These are phyloP conservation scores for Phytophthora colocasiae DNA, from an alignment of 352 stramenopile species.

Conservation along the genomic window DNA sequence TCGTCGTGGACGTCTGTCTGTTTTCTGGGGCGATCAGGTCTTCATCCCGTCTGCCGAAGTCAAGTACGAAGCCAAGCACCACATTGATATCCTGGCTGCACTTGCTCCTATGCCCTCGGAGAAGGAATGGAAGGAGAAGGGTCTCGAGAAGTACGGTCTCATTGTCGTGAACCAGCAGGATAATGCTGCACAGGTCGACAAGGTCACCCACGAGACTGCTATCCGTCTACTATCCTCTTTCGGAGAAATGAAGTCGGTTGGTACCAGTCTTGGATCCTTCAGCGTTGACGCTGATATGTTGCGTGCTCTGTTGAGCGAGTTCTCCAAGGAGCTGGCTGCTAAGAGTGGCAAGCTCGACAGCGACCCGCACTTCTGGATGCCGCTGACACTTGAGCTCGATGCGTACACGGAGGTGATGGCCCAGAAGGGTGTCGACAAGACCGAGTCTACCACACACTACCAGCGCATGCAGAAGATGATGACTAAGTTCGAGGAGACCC, in stretches of 20 bases:
- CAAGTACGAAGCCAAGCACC: slow-evolving; percentile 94
- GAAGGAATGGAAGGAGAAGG: slow-evolving; percentile 95
- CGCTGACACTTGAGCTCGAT: slow-evolving; percentile 93
- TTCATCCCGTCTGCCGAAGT: slow-evolving; percentile 96
- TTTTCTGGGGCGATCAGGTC: slow-evolving; percentile 99
- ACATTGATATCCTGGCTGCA: slow-evolving; percentile 98
- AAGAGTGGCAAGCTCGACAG: slow-evolving; percentile 97
- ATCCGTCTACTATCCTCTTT: slow-evolving; percentile 93
- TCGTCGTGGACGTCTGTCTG: slow-evolving; percentile 93
- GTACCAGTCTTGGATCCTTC: slow-evolving; percentile 96
- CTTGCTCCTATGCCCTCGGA: slow-evolving; percentile 93
- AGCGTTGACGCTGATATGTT: slow-evolving; percentile 95
- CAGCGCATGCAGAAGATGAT: slow-evolving; percentile 94
- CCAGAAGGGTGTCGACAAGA: slow-evolving; percentile 91
- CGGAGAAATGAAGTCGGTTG: slow-evolving; percentile 95
- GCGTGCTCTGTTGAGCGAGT: slow-evolving; percentile 93
- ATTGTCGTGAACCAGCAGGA: slow-evolving; percentile 96
- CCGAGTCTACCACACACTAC: slow-evolving; percentile 85
- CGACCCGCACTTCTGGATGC: slow-evolving; percentile 99
- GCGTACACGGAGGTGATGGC: slow-evolving; percentile 95
- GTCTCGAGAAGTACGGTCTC: slow-evolving; percentile 98
- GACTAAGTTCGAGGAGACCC: slow-evolving; percentile 76
- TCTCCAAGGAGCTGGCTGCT: slow-evolving; percentile 85
- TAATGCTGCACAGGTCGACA: slow-evolving; percentile 96
- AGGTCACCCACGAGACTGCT: slow-evolving; percentile 97